phyloP scores from a whole-genome alignment of 1,284 basidiomycete species.

The Chondrostereum purpureum region DNA sequence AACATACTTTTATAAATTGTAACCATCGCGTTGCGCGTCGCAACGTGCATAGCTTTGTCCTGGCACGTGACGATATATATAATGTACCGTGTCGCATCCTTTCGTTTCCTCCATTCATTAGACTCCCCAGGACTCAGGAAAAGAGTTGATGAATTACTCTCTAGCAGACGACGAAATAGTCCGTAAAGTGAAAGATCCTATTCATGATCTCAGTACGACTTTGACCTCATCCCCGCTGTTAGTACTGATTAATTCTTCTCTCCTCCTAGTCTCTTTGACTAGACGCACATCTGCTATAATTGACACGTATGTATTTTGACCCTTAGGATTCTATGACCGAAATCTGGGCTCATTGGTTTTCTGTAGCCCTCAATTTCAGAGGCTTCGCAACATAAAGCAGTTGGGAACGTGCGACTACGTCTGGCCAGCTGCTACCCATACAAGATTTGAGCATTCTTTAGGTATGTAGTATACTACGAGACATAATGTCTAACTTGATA shows the following conservation, averaged over 20 bases:
- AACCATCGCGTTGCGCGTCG: no score
- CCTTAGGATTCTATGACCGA: neutral
- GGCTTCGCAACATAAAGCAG: conserved; percentile 69
- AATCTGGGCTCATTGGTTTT: neutral
- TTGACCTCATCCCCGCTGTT: neutral
- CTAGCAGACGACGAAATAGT: no score
- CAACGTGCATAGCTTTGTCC: no score
- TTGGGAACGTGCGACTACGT: conserved; percentile 70
- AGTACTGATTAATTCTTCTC: neutral
- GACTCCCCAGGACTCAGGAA: no score
- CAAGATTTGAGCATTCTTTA: conserved; percentile 73
- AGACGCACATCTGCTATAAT: conserved; percentile 31
- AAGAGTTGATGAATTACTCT: no score
- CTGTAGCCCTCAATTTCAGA: conserved; percentile 70
- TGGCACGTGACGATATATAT: no score
- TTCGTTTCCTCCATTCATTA: no score
- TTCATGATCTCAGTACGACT: conserved; percentile 41
- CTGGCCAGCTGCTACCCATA: conserved; percentile 71
- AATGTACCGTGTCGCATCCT: no score
- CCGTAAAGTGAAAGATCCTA: conserved; percentile 40
- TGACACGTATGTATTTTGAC: conserved; percentile 34
- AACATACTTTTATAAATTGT: no score
- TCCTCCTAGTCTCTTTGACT: conserved; percentile 27
- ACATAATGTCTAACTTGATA: neutral
- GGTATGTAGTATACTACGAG: no score